Evolutionary conservation across 2,329 filamentous ascomycete genomes (phyloP).

Genomic region (Cryphonectria parasitica): DNA sequence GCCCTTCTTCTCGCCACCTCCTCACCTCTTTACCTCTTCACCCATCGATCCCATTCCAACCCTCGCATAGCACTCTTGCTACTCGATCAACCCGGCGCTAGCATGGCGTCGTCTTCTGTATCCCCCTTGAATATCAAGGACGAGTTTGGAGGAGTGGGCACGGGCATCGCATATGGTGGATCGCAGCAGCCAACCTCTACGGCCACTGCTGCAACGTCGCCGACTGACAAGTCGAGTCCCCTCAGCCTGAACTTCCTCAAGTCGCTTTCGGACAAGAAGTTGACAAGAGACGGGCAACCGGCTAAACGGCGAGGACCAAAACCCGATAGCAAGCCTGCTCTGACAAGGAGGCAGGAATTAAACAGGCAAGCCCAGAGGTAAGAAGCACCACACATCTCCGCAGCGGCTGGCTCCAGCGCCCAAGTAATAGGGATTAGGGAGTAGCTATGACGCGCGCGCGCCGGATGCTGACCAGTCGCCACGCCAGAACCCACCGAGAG

Average conservation of each 20-base stretch:
- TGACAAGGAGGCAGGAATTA: conserved; percentile 89
- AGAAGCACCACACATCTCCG: conserved; percentile 25
- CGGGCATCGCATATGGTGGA: conserved; percentile 26
- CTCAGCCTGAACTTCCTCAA: conserved; percentile 68
- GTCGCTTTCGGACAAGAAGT: conserved; percentile 72
- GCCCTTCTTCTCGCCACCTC: conserved; percentile 12
- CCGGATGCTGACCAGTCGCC: conserved; percentile 30
- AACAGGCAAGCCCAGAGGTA: conserved; percentile 96
- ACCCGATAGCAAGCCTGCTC: conserved; percentile 91
- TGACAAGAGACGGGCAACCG: conserved; percentile 82
- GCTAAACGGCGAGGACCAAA: conserved; percentile 93
- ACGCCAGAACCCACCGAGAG: conserved; percentile 85
- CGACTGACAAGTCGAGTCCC: conserved; percentile 36
- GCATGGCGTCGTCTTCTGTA: conserved; percentile 21
- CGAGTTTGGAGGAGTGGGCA: conserved; percentile 24
- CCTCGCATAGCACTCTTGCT: not conserved
- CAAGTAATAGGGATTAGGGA: too few relatives aligned
- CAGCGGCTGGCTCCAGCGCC: too few relatives aligned
- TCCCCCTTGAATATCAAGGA: conserved; percentile 26
- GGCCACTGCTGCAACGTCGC: not conserved
- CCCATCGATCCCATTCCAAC: conserved; percentile 5
- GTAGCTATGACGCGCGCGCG: too few relatives aligned
- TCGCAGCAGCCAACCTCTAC: not conserved
- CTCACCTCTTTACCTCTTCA: not conserved
- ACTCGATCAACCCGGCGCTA: conserved; percentile 1